Base-by-base conservation (phyloP, 2,329 filamentous ascomycete genomes). In the Sporothrix curviconia region DNA sequence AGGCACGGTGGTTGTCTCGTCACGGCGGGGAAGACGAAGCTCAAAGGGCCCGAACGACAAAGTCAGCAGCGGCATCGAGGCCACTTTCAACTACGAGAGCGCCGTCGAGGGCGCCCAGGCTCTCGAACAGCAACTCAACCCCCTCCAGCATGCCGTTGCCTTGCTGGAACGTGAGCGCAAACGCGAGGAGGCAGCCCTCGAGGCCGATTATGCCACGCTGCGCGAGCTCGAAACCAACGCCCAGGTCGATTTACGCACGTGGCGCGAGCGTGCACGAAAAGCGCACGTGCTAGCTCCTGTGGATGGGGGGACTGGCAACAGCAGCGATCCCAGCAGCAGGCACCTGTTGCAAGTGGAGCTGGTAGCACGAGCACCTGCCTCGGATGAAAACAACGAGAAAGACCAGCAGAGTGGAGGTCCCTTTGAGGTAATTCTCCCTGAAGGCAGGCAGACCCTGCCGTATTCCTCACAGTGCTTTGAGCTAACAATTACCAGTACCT, bases 31-130 rank as follows among this genome's bases (percentile, higher is more conserved):
- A 14, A 14, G 25, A 11, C n/a, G 15, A 8, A 22, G 22, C 30
- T 9, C 34, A 9, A 43, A 56, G 3, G 24, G 34, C 17, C 30
- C 9, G 24, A 68, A 72, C 22, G 75, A 50, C n/a, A 30, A 36
- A 72, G n/a, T n/a, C n/a, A n/a, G n/a, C n/a, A n/a, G n/a, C 7
- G 73, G 76, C 15, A 76, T 81, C 51, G 80, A 79, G 44, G 73
- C 77, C 28, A 83, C 86, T 65, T 80, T 90, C 47, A 79, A 87
- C 64, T 85, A 85, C 61, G 85, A 89, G 66, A 80, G 77, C 63
- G 78, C 85, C 14, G 72, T 86, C 8, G 80, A 84, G 64, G 78
- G 78, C n/a, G 81, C 81, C 60, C 71, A 75, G 57, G 70, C 70
- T 8, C 69, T 86, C 25, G 80, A 87, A 66, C 72, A 72, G 59